A percentile compares a stretch with the other conserved stretches of the same genome.
Evolutionary conservation across 805 yeast species (phyloP).

Genomic region (Spathaspora girioi): DNA sequence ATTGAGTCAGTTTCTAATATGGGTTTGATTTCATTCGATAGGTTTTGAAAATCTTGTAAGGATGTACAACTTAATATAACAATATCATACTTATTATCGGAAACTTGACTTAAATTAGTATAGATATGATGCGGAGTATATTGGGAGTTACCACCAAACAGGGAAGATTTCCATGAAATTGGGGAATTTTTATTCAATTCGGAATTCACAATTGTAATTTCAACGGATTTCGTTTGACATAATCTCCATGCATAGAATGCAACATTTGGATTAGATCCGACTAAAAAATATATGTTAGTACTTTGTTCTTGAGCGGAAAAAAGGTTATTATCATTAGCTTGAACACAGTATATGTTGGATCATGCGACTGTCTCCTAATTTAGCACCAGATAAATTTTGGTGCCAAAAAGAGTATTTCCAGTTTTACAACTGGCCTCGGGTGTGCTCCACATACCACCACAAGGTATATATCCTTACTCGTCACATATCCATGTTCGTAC

Average conservation of each 20-base stretch:
- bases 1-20: conserved; percentile 39
- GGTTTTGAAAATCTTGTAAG: conserved; percentile 36
- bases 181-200: conserved; percentile 12
- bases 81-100: conserved; percentile 25
- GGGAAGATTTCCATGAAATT: conserved; percentile 13
- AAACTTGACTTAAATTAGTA: conserved; percentile 6
- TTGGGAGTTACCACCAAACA: conserved; percentile 8
- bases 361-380: no score
- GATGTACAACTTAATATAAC: conserved; percentile 32
- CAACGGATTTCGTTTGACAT: conserved; percentile 37
- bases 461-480: not conserved
- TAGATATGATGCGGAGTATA: conserved; percentile 12
- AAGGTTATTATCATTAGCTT: not conserved
- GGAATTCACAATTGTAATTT: conserved; percentile 37
- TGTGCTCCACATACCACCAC: not conserved
- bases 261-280: conserved; percentile 57
- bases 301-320: not conserved
- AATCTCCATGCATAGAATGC: conserved; percentile 60
- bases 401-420: no score
- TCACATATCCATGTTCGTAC: not conserved
- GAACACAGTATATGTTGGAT: no score
- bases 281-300: conserved; percentile 7
- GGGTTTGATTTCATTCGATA: conserved; percentile 21
- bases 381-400: no score
- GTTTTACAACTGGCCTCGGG: no score